Percentiles rank a stretch among this genome's conserved stretches.
phyloP scores from a whole-genome alignment of 1,284 basidiomycete species.

The Moniliophthora roreri region DNA sequence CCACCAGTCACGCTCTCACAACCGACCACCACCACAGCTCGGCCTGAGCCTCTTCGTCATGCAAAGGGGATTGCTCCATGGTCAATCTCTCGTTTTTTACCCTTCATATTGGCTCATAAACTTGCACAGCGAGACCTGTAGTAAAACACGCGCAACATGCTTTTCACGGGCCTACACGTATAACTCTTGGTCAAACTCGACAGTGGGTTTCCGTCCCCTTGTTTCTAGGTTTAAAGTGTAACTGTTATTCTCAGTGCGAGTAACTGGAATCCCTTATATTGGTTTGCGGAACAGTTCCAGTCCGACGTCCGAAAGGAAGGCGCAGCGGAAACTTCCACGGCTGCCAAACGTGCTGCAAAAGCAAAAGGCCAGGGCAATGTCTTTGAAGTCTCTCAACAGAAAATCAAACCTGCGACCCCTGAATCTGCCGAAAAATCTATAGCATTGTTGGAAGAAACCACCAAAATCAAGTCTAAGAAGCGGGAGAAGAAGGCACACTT shows the following conservation, averaged over 20 bases:
- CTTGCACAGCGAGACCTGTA: constrained; percentile 11
- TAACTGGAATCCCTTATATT: constrained; percentile 55
- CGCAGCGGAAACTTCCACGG: constrained; percentile 46
- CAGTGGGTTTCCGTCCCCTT: constrained; percentile 31
- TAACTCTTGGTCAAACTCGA: constrained; percentile 22
- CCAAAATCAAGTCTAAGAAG: constrained; percentile 14
- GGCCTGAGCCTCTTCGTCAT: background rate
- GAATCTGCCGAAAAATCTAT: constrained; percentile 17
- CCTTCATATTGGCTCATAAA: background rate
- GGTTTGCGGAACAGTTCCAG: constrained; percentile 60
- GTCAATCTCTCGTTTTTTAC: background rate
- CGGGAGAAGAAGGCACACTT: constrained; percentile 28
- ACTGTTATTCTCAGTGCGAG: constrained; percentile 32
- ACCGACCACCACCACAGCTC: too few species aligned
- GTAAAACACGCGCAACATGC: constrained; percentile 2
- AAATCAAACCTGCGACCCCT: constrained; percentile 12
- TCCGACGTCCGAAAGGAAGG: constrained; percentile 47
- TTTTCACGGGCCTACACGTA: constrained; percentile 2
- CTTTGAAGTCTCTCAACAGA: constrained; percentile 46
- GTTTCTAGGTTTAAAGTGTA: constrained; percentile 3
- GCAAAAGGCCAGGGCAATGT: constrained; percentile 54
- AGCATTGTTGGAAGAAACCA: constrained; percentile 26
- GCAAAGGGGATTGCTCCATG: background rate
- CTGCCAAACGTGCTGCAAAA: constrained; percentile 51
- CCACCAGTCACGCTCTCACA: constrained; percentile 2